Percentiles rank a stretch among this genome's conserved stretches.
Evolutionary conservation across 2,329 filamentous ascomycete species (phyloP).

Genomic region (Leptographium lundbergii): DNA sequence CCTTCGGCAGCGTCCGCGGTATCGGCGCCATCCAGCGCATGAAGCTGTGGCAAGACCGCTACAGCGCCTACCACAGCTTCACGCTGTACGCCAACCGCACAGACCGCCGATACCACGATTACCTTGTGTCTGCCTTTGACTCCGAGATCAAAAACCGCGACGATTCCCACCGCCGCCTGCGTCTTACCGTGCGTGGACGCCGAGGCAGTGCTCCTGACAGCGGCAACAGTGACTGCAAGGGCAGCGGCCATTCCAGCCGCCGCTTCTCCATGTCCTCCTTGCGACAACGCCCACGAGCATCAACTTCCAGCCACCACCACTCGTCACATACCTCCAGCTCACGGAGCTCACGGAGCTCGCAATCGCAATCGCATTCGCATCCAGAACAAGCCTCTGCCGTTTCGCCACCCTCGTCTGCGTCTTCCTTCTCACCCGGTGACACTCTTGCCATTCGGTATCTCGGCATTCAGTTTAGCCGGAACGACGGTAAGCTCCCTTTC

Average conservation of each 20-base stretch:
- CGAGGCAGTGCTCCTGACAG: constrained; percentile 27
- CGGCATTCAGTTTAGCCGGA: constrained; percentile 35
- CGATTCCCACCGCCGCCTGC: constrained; percentile 31
- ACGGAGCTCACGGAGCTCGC: constrained; percentile 6
- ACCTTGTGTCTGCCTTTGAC: constrained; percentile 34
- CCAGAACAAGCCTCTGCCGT: constrained; percentile 5
- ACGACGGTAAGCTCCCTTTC: constrained; percentile 25
- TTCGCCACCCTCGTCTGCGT: constrained; percentile 3
- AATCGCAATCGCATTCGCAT: constrained; percentile 8
- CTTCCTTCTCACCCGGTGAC: constrained; percentile 11
- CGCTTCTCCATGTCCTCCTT: constrained; percentile 32
- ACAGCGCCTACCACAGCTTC: constrained; percentile 33
- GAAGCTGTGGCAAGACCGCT: constrained; percentile 38
- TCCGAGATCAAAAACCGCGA: constrained; percentile 32
- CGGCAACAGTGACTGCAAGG: background rate
- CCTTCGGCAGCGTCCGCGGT: constrained; percentile 35
- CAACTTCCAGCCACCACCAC: constrained; percentile 9
- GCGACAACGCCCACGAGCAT: constrained; percentile 22
- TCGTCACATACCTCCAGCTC: constrained; percentile 4
- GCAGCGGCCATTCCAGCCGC: constrained; percentile 12
- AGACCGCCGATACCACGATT: constrained; percentile 34
- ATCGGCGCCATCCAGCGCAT: constrained; percentile 38
- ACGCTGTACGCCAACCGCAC: constrained; percentile 31
- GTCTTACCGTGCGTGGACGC: constrained; percentile 27
- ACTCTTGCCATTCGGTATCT: constrained; percentile 33